Conservation (phyloP, 1,284 basidiomycete species). For the Termitomyces sp. region DNA sequence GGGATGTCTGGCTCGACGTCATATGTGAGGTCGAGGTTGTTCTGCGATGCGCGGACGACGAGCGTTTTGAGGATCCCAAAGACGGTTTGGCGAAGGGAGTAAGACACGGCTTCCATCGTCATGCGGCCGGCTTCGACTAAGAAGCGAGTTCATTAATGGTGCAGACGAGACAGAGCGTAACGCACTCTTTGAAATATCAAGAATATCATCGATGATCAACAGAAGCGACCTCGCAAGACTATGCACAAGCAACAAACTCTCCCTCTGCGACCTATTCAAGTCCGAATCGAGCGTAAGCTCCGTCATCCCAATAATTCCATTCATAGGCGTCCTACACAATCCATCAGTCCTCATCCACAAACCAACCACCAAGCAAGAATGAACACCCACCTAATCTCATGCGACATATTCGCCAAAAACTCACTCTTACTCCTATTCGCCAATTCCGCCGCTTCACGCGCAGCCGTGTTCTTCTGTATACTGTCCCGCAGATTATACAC, state of each 20-base stretch:
- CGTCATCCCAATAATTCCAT: slow-evolving; percentile 99
- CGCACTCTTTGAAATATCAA: slow-evolving; percentile 97
- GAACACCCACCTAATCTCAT: slow-evolving; percentile 74
- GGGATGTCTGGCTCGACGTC: slow-evolving; percentile 96
- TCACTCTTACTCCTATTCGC: slow-evolving; percentile 97
- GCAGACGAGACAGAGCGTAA: slow-evolving; percentile 17
- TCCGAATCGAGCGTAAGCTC: slow-evolving; percentile 95
- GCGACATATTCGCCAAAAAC: slow-evolving; percentile 98
- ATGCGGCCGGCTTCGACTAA: slow-evolving; percentile 96
- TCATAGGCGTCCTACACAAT: slow-evolving; percentile 84
- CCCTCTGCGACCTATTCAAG: slow-evolving; percentile 83
- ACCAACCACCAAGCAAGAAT: background rate
- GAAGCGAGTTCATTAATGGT: slow-evolving; percentile 1
- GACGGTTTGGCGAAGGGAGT: slow-evolving; percentile 94
- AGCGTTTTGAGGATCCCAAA: slow-evolving; percentile 98
- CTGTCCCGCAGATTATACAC: slow-evolving; percentile 95
- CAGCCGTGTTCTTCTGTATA: slow-evolving; percentile 99
- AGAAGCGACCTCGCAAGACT: slow-evolving; percentile 90
- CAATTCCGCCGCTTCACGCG: slow-evolving; percentile 94
- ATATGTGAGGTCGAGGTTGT: slow-evolving; percentile 95
- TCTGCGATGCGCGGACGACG: slow-evolving; percentile 96
- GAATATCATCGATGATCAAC: slow-evolving; percentile 96
- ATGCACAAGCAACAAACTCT: slow-evolving; percentile 95
- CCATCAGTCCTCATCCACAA: slow-evolving; percentile 1
- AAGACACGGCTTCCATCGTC: slow-evolving; percentile 99